phyloP scores from a whole-genome alignment of 2,329 filamentous ascomycete genomes.

The Alternaria arbusti region DNA sequence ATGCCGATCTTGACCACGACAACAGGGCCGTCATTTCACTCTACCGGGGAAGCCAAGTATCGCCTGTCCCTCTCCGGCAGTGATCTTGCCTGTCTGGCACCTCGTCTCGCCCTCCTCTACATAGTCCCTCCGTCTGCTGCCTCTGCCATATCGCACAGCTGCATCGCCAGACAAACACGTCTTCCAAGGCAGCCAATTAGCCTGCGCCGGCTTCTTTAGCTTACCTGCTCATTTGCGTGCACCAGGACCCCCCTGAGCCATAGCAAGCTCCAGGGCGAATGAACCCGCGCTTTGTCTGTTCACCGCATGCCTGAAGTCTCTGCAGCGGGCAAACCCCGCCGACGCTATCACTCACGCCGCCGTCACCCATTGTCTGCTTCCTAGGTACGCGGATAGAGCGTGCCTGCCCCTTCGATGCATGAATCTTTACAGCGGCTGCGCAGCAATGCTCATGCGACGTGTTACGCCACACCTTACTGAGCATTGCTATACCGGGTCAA shows the following conservation, averaged over 20 bases:
- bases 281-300: constrained; percentile 1
- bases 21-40: neutral
- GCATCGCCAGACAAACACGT: constrained; percentile 1
- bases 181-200: constrained; percentile 4
- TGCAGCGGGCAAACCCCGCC: constrained; percentile 28
- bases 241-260: constrained; percentile 25
- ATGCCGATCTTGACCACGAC: constrained; percentile 10
- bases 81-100: neutral
- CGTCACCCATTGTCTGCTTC: neutral
- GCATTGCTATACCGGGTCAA: neutral
- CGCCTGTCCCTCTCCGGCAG: constrained; percentile 5
- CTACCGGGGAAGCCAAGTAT: neutral
- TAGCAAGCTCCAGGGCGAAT: constrained; percentile 7
- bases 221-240: constrained; percentile 38
- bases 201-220: constrained; percentile 5
- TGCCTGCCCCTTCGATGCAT: neutral
- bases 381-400: neutral
- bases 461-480: neutral
- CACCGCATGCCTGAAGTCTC: constrained; percentile 25
- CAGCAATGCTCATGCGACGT: neutral
- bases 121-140: neutral
- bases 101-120: neutral
- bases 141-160: constrained; percentile 1
- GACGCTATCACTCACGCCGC: constrained; percentile 19
- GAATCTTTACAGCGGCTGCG: neutral